A percentile compares a stretch with the other conserved stretches of the same genome.
Evolutionary conservation across 345 rosid species (phyloP).

Genomic region (Eucalyptus grandis): DNA sequence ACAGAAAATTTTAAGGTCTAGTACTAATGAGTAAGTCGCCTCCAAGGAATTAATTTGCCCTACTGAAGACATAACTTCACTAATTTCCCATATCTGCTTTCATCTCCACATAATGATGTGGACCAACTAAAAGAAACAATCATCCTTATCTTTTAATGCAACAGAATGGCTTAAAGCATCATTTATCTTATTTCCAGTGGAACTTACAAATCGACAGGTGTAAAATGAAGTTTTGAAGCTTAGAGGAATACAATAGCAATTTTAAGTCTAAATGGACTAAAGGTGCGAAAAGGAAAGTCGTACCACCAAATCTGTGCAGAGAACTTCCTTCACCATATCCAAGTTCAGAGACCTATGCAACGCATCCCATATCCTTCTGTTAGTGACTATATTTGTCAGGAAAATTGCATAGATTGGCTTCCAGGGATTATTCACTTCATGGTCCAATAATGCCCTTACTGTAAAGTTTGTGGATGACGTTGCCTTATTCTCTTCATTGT

Average conservation of each 20-base stretch:
- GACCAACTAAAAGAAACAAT: neutral
- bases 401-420: constrained; percentile 12
- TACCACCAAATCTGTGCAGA: constrained; percentile 14
- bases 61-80: neutral
- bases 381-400: constrained; percentile 13
- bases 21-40: neutral
- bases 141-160: neutral
- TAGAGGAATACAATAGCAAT: neutral
- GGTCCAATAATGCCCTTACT: neutral
- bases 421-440: neutral
- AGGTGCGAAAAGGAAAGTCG: neutral
- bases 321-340: constrained; percentile 7
- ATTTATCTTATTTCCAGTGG: neutral
- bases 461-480: constrained; percentile 1
- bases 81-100: neutral
- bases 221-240: neutral
- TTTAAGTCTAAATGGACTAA: neutral
- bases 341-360: constrained; percentile 9
- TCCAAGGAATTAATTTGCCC: neutral
- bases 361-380: constrained; percentile 21
- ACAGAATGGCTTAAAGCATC: neutral
- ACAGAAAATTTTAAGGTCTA: neutral
- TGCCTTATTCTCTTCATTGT: neutral
- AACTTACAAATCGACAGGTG: neutral
- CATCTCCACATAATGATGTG: neutral